A percentile compares a stretch with the other conserved stretches of the same genome.
Evolutionary conservation across 129 eudicot genomes (phyloP).

Genomic region (Glebionis coronaria): DNA sequence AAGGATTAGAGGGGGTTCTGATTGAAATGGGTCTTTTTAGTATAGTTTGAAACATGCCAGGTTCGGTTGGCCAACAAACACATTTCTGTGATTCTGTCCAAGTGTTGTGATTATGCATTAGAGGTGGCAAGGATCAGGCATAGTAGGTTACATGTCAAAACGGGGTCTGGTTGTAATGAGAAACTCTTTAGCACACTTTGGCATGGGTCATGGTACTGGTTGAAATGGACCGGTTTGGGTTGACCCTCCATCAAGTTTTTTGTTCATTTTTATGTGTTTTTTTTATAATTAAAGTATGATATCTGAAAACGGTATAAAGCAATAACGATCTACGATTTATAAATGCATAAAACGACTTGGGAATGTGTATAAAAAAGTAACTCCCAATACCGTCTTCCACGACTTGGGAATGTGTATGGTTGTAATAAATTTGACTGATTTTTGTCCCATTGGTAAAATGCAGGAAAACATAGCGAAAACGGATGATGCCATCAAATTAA

Average conservation of each 20-base stretch:
- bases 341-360: not conserved
- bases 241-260: not conserved
- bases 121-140: too few species aligned
- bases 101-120: too few species aligned
- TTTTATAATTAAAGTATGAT: not conserved
- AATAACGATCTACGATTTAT: not conserved
- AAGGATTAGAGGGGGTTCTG: too few species aligned
- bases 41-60: not conserved
- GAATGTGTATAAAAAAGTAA: too few species aligned
- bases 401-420: not conserved
- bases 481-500: conserved; percentile 35
- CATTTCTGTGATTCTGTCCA: not conserved
- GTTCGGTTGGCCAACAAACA: not conserved
- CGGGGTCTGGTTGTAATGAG: too few species aligned
- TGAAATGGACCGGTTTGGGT: not conserved
- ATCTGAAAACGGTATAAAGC: not conserved
- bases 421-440: not conserved
- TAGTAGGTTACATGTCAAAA: too few species aligned
- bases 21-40: not conserved
- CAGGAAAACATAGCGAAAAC: conserved; percentile 41
- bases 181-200: too few species aligned
- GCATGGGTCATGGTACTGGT: too few species aligned
- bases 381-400: too few species aligned
- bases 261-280: not conserved
- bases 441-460: not conserved